Evolutionary conservation across 2,329 filamentous ascomycete species (phyloP).

Genomic region (Davidsoniella eucalypti): DNA sequence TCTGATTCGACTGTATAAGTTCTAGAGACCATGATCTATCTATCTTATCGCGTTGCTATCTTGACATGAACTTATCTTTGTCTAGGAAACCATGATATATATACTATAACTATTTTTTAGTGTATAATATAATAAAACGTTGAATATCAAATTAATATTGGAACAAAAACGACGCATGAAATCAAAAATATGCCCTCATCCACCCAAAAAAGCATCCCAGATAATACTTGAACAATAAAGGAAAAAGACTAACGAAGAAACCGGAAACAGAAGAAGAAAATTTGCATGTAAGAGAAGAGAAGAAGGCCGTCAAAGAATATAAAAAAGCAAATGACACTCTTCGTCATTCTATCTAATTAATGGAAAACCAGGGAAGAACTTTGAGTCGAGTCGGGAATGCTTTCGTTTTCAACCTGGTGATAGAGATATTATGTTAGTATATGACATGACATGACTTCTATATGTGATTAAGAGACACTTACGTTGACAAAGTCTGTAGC

Average conservation of each 20-base stretch:
- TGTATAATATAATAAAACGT: neutral
- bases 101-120: neutral
- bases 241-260: slow-evolving; percentile 1
- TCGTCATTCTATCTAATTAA: neutral
- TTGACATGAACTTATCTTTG: neutral
- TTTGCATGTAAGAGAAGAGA: neutral
- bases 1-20: neutral
- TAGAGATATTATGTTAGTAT: neutral
- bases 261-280: neutral
- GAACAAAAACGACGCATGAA: neutral
- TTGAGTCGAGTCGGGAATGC: slow-evolving; percentile 20
- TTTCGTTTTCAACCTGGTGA: slow-evolving; percentile 26
- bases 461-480: slow-evolving; percentile 19
- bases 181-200: neutral
- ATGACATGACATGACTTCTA: too few relatives aligned
- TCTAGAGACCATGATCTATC: neutral
- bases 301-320: neutral
- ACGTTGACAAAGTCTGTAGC: slow-evolving; percentile 80
- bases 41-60: neutral
- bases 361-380: neutral
- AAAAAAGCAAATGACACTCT: neutral
- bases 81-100: neutral
- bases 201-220: neutral
- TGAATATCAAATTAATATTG: neutral
- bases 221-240: slow-evolving; percentile 1